Base-by-base conservation (phyloP, 768 basidiomycete genomes). In the Mycena capillaripes region DNA sequence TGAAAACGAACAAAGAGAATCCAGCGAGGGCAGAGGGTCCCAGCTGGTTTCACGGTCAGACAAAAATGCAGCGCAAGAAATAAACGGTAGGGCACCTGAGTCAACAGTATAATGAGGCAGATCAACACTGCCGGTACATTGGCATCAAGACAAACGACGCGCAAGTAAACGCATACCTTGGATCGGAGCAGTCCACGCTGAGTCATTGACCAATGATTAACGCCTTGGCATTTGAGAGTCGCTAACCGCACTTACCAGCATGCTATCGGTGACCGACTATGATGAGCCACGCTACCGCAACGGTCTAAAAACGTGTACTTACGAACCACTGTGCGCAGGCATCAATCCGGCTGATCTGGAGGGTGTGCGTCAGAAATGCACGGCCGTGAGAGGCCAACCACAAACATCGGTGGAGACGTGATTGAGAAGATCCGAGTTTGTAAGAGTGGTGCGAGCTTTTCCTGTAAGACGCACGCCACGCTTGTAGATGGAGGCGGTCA, bases 261-360 rank as follows among this genome's bases (percentile, higher is more conserved):
- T 87, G 86, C 86, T 87, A 76, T 14, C 57, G 46, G 65, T 38
- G 61, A 46, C 42, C 42, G 17, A 30, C 56, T 21, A 32, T 29
- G 11, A 63, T 69, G 59, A 66, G 57, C 34, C 19, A 59, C 58
- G 70, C 11, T 23, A 9, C 32, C 53, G 44, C 48, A 53, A 46
- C 25, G 66, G 63, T 63, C 42, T 38, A 65, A 48, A 44, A 27
- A 40, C 69, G 61, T 40, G 38, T 67, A 87, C 89, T 87, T 76
- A 90, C 89, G 85, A 92, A 92, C 91, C 91, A 94, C 80, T 93
- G 92, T 2, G 91, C 89, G 75, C 89, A 88, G 11, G 86, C 83
- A 74, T 91, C 89, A 53, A 91, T 83, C 50, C 89, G 84, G 77
- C 88, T 89, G 46, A 89, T 84, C 88, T 89, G 74, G 16, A 11